These are phyloP conservation scores for Metarhizium guizhouense DNA, from an alignment of 2,329 filamentous ascomycete genomes.

Conservation along the genomic window DNA sequence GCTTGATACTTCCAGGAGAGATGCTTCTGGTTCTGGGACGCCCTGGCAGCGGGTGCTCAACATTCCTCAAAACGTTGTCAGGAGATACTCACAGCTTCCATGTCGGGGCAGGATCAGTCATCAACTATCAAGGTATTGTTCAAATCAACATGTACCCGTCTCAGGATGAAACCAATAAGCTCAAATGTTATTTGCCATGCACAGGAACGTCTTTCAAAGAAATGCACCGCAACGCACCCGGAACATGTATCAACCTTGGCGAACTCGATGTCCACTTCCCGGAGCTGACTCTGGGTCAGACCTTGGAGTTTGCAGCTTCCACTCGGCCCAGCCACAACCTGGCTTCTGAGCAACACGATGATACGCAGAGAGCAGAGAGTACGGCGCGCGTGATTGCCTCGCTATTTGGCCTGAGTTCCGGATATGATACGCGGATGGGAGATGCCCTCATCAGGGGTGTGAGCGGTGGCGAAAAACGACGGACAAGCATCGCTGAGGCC, in stretches of 20 bases:
- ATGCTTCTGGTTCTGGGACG: constrained; percentile 15
- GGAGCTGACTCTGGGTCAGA: constrained; percentile 61
- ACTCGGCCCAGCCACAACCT: constrained; percentile 32
- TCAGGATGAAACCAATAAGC: constrained; percentile 27
- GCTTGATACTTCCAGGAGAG: constrained; percentile 6
- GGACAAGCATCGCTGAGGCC: constrained; percentile 68
- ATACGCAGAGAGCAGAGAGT: too few species aligned
- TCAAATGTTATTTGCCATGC: constrained; percentile 35
- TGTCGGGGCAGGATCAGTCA: neutral
- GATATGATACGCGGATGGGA: constrained; percentile 59
- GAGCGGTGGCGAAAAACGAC: constrained; percentile 65
- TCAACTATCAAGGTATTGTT: neutral
- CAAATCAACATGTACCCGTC: constrained; percentile 40
- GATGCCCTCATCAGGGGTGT: constrained; percentile 59
- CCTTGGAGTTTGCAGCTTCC: constrained; percentile 59
- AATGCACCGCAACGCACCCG: too few species aligned
- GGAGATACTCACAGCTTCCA: neutral
- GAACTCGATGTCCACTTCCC: constrained; percentile 70
- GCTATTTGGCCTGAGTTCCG: constrained; percentile 45
- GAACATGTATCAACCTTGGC: constrained; percentile 57
- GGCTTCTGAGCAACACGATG: too few species aligned
- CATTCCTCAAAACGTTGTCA: constrained; percentile 7
- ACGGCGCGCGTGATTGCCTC: neutral
- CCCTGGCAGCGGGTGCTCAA: constrained; percentile 15
- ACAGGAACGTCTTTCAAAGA: constrained; percentile 34